These are phyloP conservation scores for Platanus orientalis DNA, from an alignment of 164 flowering plant species.

Conservation along the genomic window DNA sequence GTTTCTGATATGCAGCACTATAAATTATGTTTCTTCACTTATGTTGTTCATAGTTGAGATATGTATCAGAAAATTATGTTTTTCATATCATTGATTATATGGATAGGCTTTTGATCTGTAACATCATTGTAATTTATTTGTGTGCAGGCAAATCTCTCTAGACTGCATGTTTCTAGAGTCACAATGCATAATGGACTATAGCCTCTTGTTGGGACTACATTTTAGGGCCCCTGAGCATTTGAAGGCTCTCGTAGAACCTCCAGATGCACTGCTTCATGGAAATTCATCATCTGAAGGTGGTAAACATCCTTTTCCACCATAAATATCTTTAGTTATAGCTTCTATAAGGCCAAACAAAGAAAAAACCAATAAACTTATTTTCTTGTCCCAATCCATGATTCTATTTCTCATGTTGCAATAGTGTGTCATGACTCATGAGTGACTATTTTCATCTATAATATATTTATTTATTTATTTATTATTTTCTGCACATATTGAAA, in stretches of 20 bases:
- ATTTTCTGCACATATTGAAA: no score
- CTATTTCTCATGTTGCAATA: neutral
- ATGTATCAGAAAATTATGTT: neutral
- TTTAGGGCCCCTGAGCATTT: constrained; percentile 87
- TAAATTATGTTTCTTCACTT: neutral
- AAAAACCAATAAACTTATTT: no score
- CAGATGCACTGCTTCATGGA: constrained; percentile 27
- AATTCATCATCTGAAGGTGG: constrained; percentile 32
- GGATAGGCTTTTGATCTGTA: neutral
- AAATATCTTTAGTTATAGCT: neutral
- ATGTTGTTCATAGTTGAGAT: neutral
- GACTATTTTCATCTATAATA: neutral
- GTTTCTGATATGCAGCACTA: neutral
- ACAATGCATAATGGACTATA: constrained; percentile 84
- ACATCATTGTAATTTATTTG: constrained; percentile 6
- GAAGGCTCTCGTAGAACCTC: constrained; percentile 38
- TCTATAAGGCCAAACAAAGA: no score
- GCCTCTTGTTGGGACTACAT: constrained; percentile 88
- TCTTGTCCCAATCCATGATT: neutral
- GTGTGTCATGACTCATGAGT: no score
- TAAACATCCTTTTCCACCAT: constrained; percentile 20
- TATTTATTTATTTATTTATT: no score
- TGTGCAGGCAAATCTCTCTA: constrained; percentile 65
- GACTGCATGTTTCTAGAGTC: constrained; percentile 80
- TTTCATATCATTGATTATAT: neutral